Evolutionary conservation across 1,284 basidiomycete species (phyloP).

Genomic region (Cryptococcus neoformans): DNA sequence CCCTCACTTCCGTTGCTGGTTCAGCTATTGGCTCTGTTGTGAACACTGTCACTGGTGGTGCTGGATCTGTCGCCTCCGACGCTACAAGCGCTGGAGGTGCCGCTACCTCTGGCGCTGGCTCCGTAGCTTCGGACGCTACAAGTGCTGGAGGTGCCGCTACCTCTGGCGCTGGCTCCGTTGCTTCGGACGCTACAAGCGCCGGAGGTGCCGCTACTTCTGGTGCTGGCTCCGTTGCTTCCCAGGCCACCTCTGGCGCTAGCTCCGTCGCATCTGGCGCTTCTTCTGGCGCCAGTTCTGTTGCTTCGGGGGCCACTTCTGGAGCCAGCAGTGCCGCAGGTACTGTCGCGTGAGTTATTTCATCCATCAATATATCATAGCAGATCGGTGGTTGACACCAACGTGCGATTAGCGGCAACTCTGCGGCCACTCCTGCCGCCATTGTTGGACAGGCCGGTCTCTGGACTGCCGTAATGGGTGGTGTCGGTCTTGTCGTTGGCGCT

Average conservation of each 20-base stretch:
- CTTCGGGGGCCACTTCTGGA: not conserved
- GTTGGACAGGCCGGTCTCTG: slow-evolving; percentile 9
- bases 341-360: not conserved
- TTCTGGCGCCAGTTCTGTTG: not conserved
- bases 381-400: not conserved
- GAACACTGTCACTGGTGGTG: slow-evolving; percentile 9
- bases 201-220: not conserved
- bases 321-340: not conserved
- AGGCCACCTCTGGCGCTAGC: not conserved
- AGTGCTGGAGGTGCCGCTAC: slow-evolving; percentile 10
- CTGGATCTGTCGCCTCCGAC: slow-evolving; percentile 4
- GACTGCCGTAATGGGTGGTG: slow-evolving; percentile 19
- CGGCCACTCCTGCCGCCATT: slow-evolving; percentile 6
- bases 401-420: not conserved
- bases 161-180: not conserved
- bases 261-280: slow-evolving; percentile 4
- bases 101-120: slow-evolving; percentile 7
- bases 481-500: slow-evolving; percentile 22
- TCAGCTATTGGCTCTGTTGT: not conserved
- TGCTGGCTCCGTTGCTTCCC: slow-evolving; percentile 4
- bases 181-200: not conserved
- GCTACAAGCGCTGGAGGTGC: slow-evolving; percentile 7
- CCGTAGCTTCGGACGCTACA: slow-evolving; percentile 2
- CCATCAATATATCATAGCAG: not conserved
- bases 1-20: slow-evolving; percentile 6